Evolutionary conservation across 768 basidiomycete species (phyloP), one percentile per base, ranked within the genome.

Genomic region (Leccinellum albellum): DNA sequence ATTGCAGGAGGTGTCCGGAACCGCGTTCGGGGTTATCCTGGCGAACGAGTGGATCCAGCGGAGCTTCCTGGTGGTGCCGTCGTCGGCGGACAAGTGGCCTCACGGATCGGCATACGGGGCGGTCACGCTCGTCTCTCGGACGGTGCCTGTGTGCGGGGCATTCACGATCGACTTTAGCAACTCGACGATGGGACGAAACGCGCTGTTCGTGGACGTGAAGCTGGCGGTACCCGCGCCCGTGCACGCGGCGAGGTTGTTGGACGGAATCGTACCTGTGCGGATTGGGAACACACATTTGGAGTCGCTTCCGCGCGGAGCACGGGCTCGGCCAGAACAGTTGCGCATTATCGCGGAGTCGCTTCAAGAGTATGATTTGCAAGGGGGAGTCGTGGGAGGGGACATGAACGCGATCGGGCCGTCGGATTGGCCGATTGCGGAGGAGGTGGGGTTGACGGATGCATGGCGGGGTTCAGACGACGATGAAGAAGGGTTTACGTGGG

Each of bases 241-340:
- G 17, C 51, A 70, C 64, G 48, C 72, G 62, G 26, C 73, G 58
- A 65, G 66, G 4, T 46, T 73, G 33, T 66, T 67, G 33, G 75
- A 74, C 42, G 71, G 74, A 49, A 70, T 75, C 26, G 75, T 79
- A 51, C 74, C 77, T n/a, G 55, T 89, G 59, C 78, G 87, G 28
- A 72, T 90, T 40, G 81, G 82, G 26, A 91, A 90, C 67, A 88
- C 88, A 24, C 89, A 91, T 64, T 74, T 91, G 50, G 89, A 91
- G 71, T 87, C 87, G 12, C 64, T 86, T 51, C 74, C 76, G 0
- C 15, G 51, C 1, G 86, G 85, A 9, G 72, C 76, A 58, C 66
- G 78, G 28, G 78, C 73, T 20, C 56, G 75, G 21, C 72, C 80
- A 14, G 68, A 68, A 51, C 88, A 91, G 72, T 59, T 90, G 62